These are phyloP conservation scores for Ehretia macrophylla DNA, from an alignment of 257 asterid genomes.

Conservation along the genomic window DNA sequence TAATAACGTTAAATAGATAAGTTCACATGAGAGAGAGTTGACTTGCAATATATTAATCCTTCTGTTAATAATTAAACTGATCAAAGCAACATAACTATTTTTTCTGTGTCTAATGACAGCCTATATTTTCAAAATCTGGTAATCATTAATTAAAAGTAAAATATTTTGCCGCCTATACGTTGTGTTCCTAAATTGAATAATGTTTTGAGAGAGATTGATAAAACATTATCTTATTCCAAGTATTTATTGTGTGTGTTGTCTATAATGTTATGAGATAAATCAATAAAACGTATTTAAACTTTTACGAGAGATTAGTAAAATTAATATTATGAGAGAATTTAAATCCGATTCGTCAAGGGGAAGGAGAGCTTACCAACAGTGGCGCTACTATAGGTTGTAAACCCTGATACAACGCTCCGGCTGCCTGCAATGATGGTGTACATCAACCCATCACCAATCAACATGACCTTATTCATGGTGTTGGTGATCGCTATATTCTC, in stretches of 20 bases:
- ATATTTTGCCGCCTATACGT: too few relatives aligned
- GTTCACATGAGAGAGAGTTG: neutral
- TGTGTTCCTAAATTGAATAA: too few relatives aligned
- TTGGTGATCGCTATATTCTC: conserved; percentile 52
- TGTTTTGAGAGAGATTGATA: too few relatives aligned
- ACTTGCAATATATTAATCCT: neutral
- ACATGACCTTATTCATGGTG: conserved; percentile 55
- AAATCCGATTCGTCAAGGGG: neutral
- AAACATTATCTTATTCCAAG: too few relatives aligned
- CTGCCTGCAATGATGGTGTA: conserved; percentile 60
- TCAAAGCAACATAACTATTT: neutral
- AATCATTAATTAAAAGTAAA: too few relatives aligned
- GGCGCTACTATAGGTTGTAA: conserved; percentile 73
- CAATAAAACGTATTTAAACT: too few relatives aligned
- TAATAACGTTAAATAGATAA: neutral
- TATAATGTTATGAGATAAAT: too few relatives aligned
- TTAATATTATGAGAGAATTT: neutral
- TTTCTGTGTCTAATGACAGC: neutral
- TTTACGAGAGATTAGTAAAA: neutral
- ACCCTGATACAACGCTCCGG: conserved; percentile 59
- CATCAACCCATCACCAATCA: conserved; percentile 72
- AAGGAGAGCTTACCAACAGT: conserved; percentile 56
- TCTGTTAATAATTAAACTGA: neutral
- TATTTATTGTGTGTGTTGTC: too few relatives aligned
- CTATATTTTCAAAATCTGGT: too few relatives aligned